phyloP scores from a whole-genome alignment of 208 protist genomes.

The Phytomonas sp. region DNA sequence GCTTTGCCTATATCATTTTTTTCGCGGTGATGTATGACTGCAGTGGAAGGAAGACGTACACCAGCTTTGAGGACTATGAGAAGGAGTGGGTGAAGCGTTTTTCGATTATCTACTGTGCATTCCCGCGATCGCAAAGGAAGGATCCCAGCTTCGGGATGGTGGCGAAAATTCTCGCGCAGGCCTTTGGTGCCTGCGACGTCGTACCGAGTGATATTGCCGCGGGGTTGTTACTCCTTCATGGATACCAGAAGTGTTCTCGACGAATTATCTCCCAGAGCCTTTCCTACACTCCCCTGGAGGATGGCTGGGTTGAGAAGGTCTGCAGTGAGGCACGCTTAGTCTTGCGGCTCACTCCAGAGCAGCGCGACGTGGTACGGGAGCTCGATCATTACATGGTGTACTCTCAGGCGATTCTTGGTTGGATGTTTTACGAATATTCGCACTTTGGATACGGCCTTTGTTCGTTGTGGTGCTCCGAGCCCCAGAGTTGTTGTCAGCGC shows the following conservation, averaged over 20 bases:
- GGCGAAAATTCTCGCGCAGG: slow-evolving; percentile 48
- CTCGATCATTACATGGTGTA: slow-evolving; percentile 58
- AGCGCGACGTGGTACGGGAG: slow-evolving; percentile 28
- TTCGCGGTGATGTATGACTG: slow-evolving; percentile 48
- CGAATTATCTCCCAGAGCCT: slow-evolving; percentile 20
- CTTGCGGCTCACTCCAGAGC: slow-evolving; percentile 22
- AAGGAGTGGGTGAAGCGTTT: slow-evolving; percentile 53
- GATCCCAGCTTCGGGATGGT: slow-evolving; percentile 53
- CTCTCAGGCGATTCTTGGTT: slow-evolving; percentile 75
- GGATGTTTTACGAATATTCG: slow-evolving; percentile 61
- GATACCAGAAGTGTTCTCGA: slow-evolving; percentile 39
- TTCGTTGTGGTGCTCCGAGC: slow-evolving; percentile 3
- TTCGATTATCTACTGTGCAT: slow-evolving; percentile 49
- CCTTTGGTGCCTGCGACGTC: slow-evolving; percentile 79
- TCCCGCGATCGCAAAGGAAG: slow-evolving; percentile 11
- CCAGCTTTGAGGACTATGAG: slow-evolving; percentile 49
- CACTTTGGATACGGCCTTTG: slow-evolving; percentile 59
- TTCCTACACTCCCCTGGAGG: slow-evolving; percentile 19
- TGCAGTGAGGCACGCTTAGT: slow-evolving; percentile 45
- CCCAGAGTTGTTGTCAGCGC: not conserved
- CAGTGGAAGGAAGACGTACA: slow-evolving; percentile 26
- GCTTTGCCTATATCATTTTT: slow-evolving; percentile 23
- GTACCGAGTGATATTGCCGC: slow-evolving; percentile 80
- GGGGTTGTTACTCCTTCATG: slow-evolving; percentile 74
- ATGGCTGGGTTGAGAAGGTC: slow-evolving; percentile 26